Percentiles rank a stretch among this genome's conserved stretches.
These are phyloP conservation scores for Phaffia rhodozyma DNA, from an alignment of 1,284 basidiomycete species.

Conservation along the genomic window DNA sequence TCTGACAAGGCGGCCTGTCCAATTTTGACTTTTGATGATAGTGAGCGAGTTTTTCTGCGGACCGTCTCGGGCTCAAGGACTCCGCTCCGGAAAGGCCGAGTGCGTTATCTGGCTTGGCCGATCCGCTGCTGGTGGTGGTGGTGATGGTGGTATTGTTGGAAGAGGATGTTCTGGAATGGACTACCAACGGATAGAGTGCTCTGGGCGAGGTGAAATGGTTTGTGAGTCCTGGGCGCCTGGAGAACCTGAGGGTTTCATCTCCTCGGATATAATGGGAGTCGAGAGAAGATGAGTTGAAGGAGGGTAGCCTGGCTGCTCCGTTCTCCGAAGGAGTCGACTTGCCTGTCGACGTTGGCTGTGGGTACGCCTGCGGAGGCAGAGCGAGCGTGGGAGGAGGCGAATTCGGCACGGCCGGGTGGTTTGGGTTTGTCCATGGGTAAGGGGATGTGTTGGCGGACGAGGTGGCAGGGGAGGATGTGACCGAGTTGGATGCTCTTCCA, in stretches of 20 bases:
- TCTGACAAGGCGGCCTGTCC: too few species aligned
- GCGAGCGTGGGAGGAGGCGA: conserved; percentile 14
- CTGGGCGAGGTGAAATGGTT: conserved; percentile 15
- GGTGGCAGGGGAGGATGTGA: conserved; percentile 10
- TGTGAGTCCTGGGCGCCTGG: conserved; percentile 13
- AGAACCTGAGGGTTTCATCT: conserved; percentile 16
- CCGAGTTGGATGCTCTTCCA: conserved; percentile 5
- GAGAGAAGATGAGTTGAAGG: background rate
- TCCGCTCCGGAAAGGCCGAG: too few species aligned
- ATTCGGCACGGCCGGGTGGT: conserved; percentile 1
- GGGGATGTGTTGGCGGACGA: conserved; percentile 17
- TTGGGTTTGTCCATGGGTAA: conserved; percentile 4
- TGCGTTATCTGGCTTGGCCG: background rate
- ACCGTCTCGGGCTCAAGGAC: too few species aligned
- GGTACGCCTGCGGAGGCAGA: conserved; percentile 16
- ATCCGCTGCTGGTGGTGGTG: too few species aligned
- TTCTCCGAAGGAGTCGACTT: background rate
- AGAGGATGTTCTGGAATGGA: conserved; percentile 4
- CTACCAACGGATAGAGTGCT: conserved; percentile 14
- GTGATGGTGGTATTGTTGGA: background rate
- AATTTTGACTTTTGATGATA: too few species aligned
- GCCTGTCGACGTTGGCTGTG: background rate
- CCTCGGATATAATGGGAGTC: conserved; percentile 4
- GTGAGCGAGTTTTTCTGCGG: too few species aligned
- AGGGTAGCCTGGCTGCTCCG: conserved; percentile 12